A percentile compares a stretch with the other conserved stretches of the same genome.
Evolutionary conservation across 257 asterid species (phyloP).

Genomic region (Fraxinus cuspidata): DNA sequence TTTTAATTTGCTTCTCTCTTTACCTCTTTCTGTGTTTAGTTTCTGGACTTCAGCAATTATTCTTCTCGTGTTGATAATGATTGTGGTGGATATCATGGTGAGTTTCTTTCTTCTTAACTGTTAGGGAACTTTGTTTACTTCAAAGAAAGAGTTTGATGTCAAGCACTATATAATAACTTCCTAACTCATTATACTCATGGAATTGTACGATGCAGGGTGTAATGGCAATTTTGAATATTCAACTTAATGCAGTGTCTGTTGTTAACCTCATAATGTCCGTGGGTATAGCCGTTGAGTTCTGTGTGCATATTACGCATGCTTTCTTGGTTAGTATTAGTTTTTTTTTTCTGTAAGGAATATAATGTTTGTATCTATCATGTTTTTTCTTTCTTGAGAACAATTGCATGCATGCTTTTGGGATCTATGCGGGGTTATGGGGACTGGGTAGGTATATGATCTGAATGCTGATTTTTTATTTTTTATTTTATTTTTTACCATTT

Average conservation of each 20-base stretch:
- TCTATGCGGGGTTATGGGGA: too few species aligned
- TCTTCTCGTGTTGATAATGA: conserved; percentile 83
- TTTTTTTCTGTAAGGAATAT: background rate
- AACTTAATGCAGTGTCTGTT: conserved; percentile 89
- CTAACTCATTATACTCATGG: conserved; percentile 13
- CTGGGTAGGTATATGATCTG: background rate
- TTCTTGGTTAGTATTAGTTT: conserved; percentile 74
- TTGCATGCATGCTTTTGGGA: too few species aligned
- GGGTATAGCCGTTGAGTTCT: conserved; percentile 96
- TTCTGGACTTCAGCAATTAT: conserved; percentile 95
- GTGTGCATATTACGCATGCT: conserved; percentile 96
- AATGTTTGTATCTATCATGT: background rate
- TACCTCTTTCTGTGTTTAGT: conserved; percentile 39
- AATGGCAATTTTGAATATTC: conserved; percentile 88
- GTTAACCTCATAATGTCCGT: conserved; percentile 98
- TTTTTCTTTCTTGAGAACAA: background rate
- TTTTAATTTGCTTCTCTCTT: conserved; percentile 7
- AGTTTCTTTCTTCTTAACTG: conserved; percentile 9
- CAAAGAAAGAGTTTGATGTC: background rate
- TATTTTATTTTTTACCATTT: background rate
- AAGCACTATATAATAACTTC: background rate
- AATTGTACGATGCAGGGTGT: conserved; percentile 62
- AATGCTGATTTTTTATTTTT: too few species aligned
- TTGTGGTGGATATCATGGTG: conserved; percentile 93
- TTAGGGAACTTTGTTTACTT: background rate